A percentile compares a stretch with the other conserved stretches of the same genome.
These are phyloP conservation scores for Elaeis oleifera DNA, from an alignment of 202 grass and related monocot species.

Conservation along the genomic window DNA sequence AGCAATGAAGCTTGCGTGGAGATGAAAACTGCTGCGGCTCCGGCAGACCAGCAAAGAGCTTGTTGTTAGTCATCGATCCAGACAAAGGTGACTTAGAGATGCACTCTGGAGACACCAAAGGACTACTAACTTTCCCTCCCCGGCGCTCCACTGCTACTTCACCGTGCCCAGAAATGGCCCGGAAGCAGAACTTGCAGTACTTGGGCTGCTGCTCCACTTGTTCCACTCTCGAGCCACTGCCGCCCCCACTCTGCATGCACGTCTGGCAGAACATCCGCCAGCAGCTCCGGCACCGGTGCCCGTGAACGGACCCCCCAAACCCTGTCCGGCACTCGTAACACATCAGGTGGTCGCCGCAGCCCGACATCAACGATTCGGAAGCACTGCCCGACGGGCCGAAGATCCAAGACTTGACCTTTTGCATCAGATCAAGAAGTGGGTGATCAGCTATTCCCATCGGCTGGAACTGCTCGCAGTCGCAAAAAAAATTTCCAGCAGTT, in stretches of 20 bases:
- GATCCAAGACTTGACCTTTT: constrained; percentile 52
- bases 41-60: neutral
- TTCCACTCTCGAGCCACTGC: neutral
- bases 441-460: constrained; percentile 67
- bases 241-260: neutral
- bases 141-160: neutral
- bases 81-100: constrained; percentile 24
- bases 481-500: constrained; percentile 2
- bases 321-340: constrained; percentile 31
- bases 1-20: constrained; percentile 32
- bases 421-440: constrained; percentile 38
- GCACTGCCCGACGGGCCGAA: constrained; percentile 19
- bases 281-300: constrained; percentile 23
- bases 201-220: neutral
- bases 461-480: constrained; percentile 31
- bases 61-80: constrained; percentile 23
- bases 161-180: neutral
- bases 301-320: constrained; percentile 9
- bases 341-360: constrained; percentile 4
- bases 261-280: constrained; percentile 34
- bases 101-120: constrained; percentile 8
- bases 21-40: constrained; percentile 33
- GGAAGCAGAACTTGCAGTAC: constrained; percentile 9
- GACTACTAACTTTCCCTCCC: neutral
- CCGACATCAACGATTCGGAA: constrained; percentile 20